phyloP scores from a whole-genome alignment of 2,329 filamentous ascomycete genomes.

The Alternaria metachromatica region DNA sequence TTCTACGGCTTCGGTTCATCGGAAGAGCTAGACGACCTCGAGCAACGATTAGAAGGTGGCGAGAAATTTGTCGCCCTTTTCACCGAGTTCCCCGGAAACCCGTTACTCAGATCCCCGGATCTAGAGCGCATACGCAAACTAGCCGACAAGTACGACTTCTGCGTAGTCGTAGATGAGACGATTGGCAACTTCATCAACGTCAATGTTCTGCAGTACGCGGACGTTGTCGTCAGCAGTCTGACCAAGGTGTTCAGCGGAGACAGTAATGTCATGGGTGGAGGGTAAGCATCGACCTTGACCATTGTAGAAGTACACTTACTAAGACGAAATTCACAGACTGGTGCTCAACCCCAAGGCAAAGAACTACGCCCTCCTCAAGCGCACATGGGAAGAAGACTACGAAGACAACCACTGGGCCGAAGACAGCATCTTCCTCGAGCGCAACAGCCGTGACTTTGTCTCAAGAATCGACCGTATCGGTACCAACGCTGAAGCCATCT shows the following conservation, averaged over 20 bases:
- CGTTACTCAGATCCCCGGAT: conserved; percentile 83
- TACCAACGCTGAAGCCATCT: conserved; percentile 82
- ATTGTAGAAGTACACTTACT: not conserved
- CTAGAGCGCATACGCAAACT: conserved; percentile 79
- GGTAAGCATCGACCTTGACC: conserved; percentile 44
- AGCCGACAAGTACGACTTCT: conserved; percentile 85
- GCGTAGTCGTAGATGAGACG: conserved; percentile 92
- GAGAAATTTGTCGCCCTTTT: conserved; percentile 84
- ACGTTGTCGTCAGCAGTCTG: conserved; percentile 91
- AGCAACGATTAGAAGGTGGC: conserved; percentile 71
- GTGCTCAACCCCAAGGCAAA: conserved; percentile 71
- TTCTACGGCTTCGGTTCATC: conserved; percentile 86
- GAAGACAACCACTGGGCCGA: conserved; percentile 95
- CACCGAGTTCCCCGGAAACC: conserved; percentile 95
- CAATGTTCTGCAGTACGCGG: conserved; percentile 86
- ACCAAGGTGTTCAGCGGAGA: conserved; percentile 98
- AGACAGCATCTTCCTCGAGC: conserved; percentile 92
- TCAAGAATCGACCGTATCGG: conserved; percentile 85
- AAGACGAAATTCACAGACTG: conserved; percentile 47
- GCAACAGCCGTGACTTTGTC: conserved; percentile 92
- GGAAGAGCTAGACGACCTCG: conserved; percentile 83
- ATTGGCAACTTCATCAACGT: conserved; percentile 97
- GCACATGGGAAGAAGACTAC: conserved; percentile 68
- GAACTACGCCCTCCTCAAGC: conserved; percentile 74
- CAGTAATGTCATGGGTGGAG: conserved; percentile 97